Percentiles rank a stretch among this genome's conserved stretches.
phyloP scores from a whole-genome alignment of 139 green algal species.

The Zygnema circumcarinatum region DNA sequence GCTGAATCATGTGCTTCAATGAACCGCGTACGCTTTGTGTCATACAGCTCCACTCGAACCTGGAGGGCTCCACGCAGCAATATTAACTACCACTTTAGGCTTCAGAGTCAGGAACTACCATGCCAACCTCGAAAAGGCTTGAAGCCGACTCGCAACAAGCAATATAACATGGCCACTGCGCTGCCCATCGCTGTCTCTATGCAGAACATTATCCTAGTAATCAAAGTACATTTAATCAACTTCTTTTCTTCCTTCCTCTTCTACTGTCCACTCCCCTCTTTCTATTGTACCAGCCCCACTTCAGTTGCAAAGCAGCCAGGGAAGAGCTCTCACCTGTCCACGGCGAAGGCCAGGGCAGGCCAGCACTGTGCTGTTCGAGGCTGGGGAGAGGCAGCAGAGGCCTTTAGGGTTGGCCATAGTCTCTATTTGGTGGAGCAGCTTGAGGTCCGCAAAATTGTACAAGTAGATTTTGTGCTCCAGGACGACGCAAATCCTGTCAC shows the following conservation, averaged over 20 bases:
- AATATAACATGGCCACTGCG: too few species aligned
- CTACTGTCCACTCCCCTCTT: neutral
- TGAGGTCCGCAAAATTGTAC: conserved; percentile 95
- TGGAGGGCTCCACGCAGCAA: conserved; percentile 57
- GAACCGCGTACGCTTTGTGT: conserved; percentile 87
- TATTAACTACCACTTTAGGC: too few species aligned
- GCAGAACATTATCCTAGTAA: too few species aligned
- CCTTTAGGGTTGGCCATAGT: conserved; percentile 85
- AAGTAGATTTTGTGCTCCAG: conserved; percentile 89
- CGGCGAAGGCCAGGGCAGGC: conserved; percentile 90
- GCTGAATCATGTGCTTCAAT: conserved; percentile 84
- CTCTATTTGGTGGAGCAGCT: conserved; percentile 89
- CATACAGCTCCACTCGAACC: conserved; percentile 94
- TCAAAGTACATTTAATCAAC: too few species aligned
- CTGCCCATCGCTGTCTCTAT: too few species aligned
- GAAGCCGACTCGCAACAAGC: too few species aligned
- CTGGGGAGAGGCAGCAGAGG: conserved; percentile 83
- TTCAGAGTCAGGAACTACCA: too few species aligned
- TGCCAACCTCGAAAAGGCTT: too few species aligned
- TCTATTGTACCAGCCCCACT: neutral
- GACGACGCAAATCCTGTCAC: conserved; percentile 91
- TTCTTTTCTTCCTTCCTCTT: too few species aligned
- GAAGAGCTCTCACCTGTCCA: conserved; percentile 73
- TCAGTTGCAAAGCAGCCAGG: neutral
- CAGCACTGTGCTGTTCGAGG: conserved; percentile 81